Evolutionary conservation across 2,329 filamentous ascomycete species (phyloP), one percentile per base, ranked within the genome.

Genomic region (Byssoonygena ceratinophila): DNA sequence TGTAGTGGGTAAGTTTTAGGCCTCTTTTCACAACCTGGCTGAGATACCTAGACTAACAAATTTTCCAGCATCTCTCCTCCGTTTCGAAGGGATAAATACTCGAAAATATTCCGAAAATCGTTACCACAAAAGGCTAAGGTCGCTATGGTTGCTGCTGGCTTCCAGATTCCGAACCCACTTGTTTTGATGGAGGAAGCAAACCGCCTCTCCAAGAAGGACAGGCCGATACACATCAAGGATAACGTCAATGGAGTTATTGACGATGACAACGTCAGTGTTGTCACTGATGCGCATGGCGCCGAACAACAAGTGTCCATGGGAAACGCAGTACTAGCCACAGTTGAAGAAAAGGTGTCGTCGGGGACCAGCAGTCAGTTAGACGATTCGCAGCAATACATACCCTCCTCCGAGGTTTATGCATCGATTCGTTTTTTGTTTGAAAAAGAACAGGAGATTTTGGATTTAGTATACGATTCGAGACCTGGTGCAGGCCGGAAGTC

Each of bases 91-190:
- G 91, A 98, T 63, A 79, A 85, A 40, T 92, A 82, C 62, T 85
- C 90, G 64, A 98, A 97, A 69, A 89, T 98, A 51, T 98, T 97
- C 68, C 84, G 91, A 65, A 92, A 86, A 64, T 75, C 85, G 1
- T 72, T 96, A 53, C 79, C 77, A 44, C 70, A 77, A 44, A 94
- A 94, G 67, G 82, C 92, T 32, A 81, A 82, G 65, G 78, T 81
- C 39, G 82, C 84, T 56, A 94, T 94, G 85, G 77, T 82, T 2
- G 81, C 85, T 59, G 68, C 69, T 45, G 78, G 81, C 51, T 79
- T 89, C 64, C 83, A 82, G 60, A 74, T 80, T 32, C 76, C 78
- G 48, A 87, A 92, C 64, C 83, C 86, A 2, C 74, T 94, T 60
- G 68, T 85, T 11, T 73, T 83, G 54, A 70, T 81, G 44, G 68